Evolutionary conservation across 306 rosid genomes (phyloP), one percentile per base, ranked within the genome.

Genomic region (Quercus aquifolioides): DNA sequence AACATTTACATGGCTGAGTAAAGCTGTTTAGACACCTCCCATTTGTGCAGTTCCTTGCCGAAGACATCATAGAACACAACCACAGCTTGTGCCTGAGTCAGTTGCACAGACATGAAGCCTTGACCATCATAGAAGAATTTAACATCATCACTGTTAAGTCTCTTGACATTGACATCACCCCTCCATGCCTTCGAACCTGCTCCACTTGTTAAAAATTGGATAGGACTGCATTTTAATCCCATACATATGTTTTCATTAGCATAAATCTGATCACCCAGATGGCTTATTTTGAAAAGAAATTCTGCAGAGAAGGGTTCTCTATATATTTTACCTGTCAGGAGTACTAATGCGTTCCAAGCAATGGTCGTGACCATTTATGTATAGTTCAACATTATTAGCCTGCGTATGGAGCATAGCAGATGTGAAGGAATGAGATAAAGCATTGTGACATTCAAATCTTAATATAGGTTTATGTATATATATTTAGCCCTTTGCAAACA

Each of bases 181-280:
- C 81, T 89, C 98, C 98, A 94, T 82, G 98, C 89, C 87, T 90
- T 94, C 2, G 98, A 94, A 3, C 98, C 94, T 25, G 91, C 97
- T 1, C 98, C 94, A 63, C 97, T 94, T 3, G 97, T 94, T 25
- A 94, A 77, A 83, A 87, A 92, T 67, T 91, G 94, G 21, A 94
- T 55, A 56, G 83, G 78, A 69, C 97, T 94, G 88, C 85, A 76
- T 58, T 58, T 52, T 19, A 21, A 46, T 76, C 54, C 17, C 54
- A 49, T 49, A 49, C 46, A 17, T 28, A 41, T 69, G 19, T 67
- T 33, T 49, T 72, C 54, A 49, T 49, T 49, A 12, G 54, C 17
- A 49, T 49, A 49, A 3, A 49, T 49, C 0, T 49, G 17, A 13
- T 49, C 54, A 49, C 14, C 1, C 54, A 3, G 54, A 12, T 49